Evolutionary conservation across 169 alveolate genomes (phyloP).

Genomic region (Plasmodium falciparum): DNA sequence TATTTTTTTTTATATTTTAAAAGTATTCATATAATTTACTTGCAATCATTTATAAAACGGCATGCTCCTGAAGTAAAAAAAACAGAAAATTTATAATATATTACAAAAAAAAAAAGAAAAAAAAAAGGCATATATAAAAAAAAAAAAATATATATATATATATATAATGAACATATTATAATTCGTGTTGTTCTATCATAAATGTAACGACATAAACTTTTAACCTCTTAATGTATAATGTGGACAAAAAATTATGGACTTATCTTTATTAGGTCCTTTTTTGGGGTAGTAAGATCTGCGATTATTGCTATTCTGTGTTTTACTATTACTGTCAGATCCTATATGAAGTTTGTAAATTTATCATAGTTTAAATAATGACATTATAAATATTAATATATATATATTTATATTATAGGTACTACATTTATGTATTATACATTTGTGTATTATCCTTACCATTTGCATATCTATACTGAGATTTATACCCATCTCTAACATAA

Average conservation of each 20-base stretch:
- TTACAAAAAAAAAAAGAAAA: neutral
- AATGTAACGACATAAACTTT: slow-evolving; percentile 14
- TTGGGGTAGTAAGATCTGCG: slow-evolving; percentile 37
- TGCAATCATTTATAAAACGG: slow-evolving; percentile 76
- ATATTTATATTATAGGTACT: neutral
- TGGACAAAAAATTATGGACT: slow-evolving; percentile 67
- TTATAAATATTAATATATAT: neutral
- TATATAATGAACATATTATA: neutral
- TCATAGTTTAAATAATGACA: neutral
- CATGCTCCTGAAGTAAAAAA: slow-evolving; percentile 61
- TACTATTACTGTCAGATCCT: slow-evolving; percentile 59
- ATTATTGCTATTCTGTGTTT: slow-evolving; percentile 36
- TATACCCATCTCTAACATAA: slow-evolving; percentile 69
- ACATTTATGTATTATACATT: neutral
- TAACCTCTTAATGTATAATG: slow-evolving; percentile 74
- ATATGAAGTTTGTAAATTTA: neutral
- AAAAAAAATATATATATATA: slow-evolving; percentile 5
- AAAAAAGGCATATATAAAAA: neutral
- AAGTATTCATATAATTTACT: slow-evolving; percentile 28
- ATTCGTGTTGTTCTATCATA: neutral
- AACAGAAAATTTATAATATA: slow-evolving; percentile 2
- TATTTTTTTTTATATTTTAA: neutral
- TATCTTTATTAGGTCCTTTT: slow-evolving; percentile 48
- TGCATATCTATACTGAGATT: slow-evolving; percentile 60
- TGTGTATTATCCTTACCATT: slow-evolving; percentile 34